A percentile compares a stretch with the other conserved stretches of the same genome.
Conservation (phyloP, 2,329 filamentous ascomycete genomes). For the Colletotrichum plurivorum region DNA sequence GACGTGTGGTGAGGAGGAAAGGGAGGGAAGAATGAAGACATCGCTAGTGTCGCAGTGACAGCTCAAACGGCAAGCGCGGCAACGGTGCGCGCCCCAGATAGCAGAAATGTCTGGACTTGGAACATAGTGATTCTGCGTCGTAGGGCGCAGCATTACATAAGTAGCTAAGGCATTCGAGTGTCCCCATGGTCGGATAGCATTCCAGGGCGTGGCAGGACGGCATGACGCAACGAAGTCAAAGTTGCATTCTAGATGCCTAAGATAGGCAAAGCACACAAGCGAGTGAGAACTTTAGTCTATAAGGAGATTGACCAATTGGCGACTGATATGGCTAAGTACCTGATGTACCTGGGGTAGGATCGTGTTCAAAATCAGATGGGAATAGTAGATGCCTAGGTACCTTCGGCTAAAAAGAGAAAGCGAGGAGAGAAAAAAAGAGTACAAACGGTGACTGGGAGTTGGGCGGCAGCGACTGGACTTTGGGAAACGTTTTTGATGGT, state of each 20-base stretch:
- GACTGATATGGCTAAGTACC: not conserved
- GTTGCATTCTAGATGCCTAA: constrained; percentile 1
- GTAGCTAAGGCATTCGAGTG: not conserved
- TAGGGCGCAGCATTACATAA: not conserved
- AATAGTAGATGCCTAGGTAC: not conserved
- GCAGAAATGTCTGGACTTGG: not conserved
- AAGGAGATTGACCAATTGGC: not conserved
- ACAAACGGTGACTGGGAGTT: constrained; percentile 7
- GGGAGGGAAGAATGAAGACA: constrained; percentile 27
- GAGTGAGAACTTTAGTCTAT: constrained; percentile 2
- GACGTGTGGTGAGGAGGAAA: constrained; percentile 26
- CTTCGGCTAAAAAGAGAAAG: not conserved
- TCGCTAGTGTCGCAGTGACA: constrained; percentile 24
- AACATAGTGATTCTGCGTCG: constrained; percentile 2
- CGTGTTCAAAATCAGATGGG: constrained; percentile 4
- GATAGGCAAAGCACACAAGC: not conserved
- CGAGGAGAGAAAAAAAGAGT: not conserved
- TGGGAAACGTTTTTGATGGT: constrained; percentile 33
- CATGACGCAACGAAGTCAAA: constrained; percentile 2
- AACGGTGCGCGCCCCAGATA: constrained; percentile 1
- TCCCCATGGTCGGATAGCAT: too few relatives aligned
- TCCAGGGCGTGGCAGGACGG: not conserved
- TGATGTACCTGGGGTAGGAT: constrained; percentile 11
- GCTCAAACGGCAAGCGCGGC: constrained; percentile 12
- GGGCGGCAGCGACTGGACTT: constrained; percentile 25